phyloP scores from a whole-genome alignment of 495 filamentous ascomycete species.

The Aspergillus conjunctus region DNA sequence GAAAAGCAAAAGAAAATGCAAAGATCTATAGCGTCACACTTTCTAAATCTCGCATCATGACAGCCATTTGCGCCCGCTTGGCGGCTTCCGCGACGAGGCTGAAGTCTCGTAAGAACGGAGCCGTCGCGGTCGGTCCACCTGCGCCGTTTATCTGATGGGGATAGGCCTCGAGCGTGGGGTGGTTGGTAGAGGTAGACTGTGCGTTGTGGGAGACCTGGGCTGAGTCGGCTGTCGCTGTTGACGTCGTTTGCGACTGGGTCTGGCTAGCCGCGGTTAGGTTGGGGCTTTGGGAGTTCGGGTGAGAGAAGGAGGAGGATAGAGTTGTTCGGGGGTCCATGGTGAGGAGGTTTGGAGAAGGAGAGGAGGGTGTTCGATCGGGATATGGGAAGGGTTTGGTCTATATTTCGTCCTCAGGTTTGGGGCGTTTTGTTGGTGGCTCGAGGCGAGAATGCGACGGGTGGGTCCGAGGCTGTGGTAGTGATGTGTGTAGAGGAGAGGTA shows the following conservation, averaged over 20 bases:
- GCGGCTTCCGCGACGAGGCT: constrained; percentile 92
- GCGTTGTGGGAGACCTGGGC: constrained; percentile 3
- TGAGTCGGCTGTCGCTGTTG: not conserved
- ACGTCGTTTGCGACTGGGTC: constrained; percentile 4
- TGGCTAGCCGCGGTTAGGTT: constrained; percentile 10
- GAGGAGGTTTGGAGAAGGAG: constrained; percentile 9
- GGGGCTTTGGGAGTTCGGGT: constrained; percentile 10
- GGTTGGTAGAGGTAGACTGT: constrained; percentile 17
- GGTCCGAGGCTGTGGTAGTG: not conserved
- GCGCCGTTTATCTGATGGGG: constrained; percentile 39
- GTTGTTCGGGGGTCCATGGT: constrained; percentile 3
- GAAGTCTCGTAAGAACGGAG: constrained; percentile 71
- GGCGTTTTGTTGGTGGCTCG: not conserved
- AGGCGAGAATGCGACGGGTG: constrained; percentile 1
- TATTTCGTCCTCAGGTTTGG: not conserved
- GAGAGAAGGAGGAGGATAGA: too few relatives aligned
- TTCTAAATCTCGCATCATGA: constrained; percentile 81
- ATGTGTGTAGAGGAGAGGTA: not conserved
- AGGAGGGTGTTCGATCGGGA: constrained; percentile 4
- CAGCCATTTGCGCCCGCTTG: constrained; percentile 86
- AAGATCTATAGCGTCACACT: constrained; percentile 44
- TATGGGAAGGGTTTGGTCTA: constrained; percentile 4
- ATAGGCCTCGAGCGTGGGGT: constrained; percentile 27
- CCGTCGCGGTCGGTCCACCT: constrained; percentile 56
- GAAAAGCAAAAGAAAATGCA: constrained; percentile 5